A percentile compares a stretch with the other conserved stretches of the same genome.
These are phyloP conservation scores for Metschnikowia similis DNA, from an alignment of 805 yeast species.

Conservation along the genomic window DNA sequence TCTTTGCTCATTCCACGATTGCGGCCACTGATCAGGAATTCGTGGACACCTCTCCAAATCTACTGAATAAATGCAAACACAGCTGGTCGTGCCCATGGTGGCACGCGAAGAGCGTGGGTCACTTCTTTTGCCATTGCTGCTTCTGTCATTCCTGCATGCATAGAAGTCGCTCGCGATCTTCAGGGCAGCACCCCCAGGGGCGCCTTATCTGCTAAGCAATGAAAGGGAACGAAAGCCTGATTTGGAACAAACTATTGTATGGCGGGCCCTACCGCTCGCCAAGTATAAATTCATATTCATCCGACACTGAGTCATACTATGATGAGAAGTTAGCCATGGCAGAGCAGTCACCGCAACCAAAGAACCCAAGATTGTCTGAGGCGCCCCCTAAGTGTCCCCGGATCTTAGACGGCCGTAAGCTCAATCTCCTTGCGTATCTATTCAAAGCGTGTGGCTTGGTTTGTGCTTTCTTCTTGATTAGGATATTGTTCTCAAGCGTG, in stretches of 20 bases:
- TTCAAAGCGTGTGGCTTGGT: neutral
- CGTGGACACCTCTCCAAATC: no score
- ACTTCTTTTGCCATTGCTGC: neutral
- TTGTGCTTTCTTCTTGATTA: neutral
- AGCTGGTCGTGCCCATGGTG: neutral
- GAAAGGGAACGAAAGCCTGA: constrained; percentile 10
- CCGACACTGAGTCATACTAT: neutral
- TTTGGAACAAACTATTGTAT: constrained; percentile 16
- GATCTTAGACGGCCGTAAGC: neutral
- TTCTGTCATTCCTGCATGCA: neutral
- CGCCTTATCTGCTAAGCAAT: neutral
- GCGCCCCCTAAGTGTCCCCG: neutral
- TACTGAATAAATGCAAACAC: no score
- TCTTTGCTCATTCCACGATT: neutral
- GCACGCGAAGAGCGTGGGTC: neutral
- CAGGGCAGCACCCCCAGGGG: neutral
- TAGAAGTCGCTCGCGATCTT: neutral
- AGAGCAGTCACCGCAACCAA: neutral
- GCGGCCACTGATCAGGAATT: no score
- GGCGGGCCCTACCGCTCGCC: constrained; percentile 4
- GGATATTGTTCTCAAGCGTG: neutral
- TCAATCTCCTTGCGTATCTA: neutral
- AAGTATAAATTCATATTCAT: neutral
- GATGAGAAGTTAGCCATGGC: neutral
- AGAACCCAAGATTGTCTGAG: neutral